Percentiles rank a stretch among this genome's conserved stretches.
phyloP scores from a whole-genome alignment of 1,139 yeast genomes.

The Candida sp. region DNA sequence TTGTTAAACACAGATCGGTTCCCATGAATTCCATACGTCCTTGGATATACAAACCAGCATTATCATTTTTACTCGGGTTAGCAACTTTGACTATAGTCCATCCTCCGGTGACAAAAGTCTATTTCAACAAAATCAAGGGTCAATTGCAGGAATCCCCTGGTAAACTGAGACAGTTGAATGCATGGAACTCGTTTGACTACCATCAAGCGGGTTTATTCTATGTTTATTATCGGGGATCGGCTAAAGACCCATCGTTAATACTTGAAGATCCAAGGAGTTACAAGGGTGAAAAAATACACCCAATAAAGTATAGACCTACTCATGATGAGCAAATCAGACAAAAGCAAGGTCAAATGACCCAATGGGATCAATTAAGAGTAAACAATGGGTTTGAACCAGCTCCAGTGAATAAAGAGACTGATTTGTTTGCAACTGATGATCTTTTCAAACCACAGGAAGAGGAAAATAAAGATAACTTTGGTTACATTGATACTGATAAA shows the following conservation, averaged over 20 bases:
- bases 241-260: slow-evolving; percentile 31
- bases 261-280: slow-evolving; percentile 35
- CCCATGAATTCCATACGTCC: slow-evolving; percentile 4
- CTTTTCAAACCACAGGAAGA: background rate
- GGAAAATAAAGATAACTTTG: background rate
- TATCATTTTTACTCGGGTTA: slow-evolving; percentile 31
- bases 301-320: slow-evolving; percentile 25
- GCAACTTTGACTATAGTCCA: slow-evolving; percentile 20
- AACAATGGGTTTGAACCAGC: slow-evolving; percentile 23
- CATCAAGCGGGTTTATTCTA: slow-evolving; percentile 35
- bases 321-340: slow-evolving; percentile 3
- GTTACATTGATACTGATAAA: background rate
- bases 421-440: background rate
- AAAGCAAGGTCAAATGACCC: slow-evolving; percentile 11
- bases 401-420: background rate
- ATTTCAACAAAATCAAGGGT: slow-evolving; percentile 17
- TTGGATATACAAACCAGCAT: slow-evolving; percentile 26
- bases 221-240: slow-evolving; percentile 31
- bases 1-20: slow-evolving; percentile 5
- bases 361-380: slow-evolving; percentile 31
- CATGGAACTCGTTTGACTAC: slow-evolving; percentile 38
- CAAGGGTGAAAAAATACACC: slow-evolving; percentile 20
- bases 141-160: slow-evolving; percentile 9
- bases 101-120: slow-evolving; percentile 21
- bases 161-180: slow-evolving; percentile 17